Percentiles rank a stretch among this genome's conserved stretches.
Evolutionary conservation across 257 asterid species (phyloP).

Genomic region (Fraxinus excelsior): DNA sequence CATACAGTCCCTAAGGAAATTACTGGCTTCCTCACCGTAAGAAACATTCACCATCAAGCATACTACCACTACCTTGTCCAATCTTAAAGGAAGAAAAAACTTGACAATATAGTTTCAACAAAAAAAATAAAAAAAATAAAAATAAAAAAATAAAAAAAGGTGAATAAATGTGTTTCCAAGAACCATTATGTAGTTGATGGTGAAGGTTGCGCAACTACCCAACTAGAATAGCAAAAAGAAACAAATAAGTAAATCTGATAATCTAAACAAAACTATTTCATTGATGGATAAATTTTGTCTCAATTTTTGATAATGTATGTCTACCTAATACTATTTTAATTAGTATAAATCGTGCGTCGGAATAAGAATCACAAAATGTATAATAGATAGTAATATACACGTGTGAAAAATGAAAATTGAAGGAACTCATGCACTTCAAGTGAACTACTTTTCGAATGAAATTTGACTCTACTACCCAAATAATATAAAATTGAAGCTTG

Average conservation of each 20-base stretch:
- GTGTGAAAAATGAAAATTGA: no score
- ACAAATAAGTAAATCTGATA: not conserved
- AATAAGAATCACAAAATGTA: not conserved
- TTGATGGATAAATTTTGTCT: no score
- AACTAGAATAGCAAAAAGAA: not conserved
- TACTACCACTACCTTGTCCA: constrained; percentile 10
- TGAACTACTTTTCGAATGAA: no score
- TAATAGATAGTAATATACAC: not conserved
- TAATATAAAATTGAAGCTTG: not conserved
- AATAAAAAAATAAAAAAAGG: constrained; percentile 5
- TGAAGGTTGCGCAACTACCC: constrained; percentile 11
- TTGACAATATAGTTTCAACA: constrained; percentile 27
- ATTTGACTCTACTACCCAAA: not conserved
- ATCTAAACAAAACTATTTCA: not conserved
- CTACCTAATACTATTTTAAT: no score
- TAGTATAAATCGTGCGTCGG: not conserved
- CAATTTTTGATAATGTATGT: no score
- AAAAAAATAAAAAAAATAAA: not conserved
- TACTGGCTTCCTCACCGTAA: not conserved
- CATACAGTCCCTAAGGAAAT: no score
- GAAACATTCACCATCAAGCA: not conserved
- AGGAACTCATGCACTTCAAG: not conserved
- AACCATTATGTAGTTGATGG: constrained; percentile 21
- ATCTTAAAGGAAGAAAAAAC: constrained; percentile 29
- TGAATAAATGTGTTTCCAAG: constrained; percentile 14